A percentile compares a stretch with the other conserved stretches of the same genome.
These are phyloP conservation scores for Eucalyptus regnans DNA, from an alignment of 345 rosid genomes.

Conservation along the genomic window DNA sequence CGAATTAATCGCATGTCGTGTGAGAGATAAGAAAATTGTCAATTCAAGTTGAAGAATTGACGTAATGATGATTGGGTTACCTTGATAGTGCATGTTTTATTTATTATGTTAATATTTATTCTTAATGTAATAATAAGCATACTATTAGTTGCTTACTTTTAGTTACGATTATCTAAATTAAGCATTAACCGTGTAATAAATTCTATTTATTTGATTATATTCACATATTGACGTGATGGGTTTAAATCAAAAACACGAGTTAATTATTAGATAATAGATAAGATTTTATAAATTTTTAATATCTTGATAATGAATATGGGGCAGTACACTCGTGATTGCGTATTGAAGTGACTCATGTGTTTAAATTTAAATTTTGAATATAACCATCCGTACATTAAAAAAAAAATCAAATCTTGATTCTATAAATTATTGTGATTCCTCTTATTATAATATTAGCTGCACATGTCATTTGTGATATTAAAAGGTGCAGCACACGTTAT, in stretches of 20 bases:
- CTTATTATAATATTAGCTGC: no score
- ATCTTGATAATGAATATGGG: not conserved
- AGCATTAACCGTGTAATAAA: not conserved
- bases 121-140: not conserved
- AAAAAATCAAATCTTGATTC: no score
- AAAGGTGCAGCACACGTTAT: not conserved
- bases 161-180: not conserved
- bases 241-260: not conserved
- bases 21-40: not conserved
- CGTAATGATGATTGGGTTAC: not conserved
- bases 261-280: not conserved
- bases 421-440: no score
- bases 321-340: not conserved
- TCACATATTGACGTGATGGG: fast-evolving
- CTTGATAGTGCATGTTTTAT: not conserved
- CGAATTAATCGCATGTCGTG: fast-evolving
- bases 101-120: not conserved
- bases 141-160: not conserved
- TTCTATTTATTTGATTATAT: not conserved
- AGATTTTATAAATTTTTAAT: not conserved
- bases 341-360: not conserved
- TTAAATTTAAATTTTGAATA: no score
- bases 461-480: not conserved
- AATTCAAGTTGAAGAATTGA: not conserved
- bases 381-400: no score